phyloP scores from a whole-genome alignment of 192 early-diverging fungal genomes.

The Anaeromyces robustus region DNA sequence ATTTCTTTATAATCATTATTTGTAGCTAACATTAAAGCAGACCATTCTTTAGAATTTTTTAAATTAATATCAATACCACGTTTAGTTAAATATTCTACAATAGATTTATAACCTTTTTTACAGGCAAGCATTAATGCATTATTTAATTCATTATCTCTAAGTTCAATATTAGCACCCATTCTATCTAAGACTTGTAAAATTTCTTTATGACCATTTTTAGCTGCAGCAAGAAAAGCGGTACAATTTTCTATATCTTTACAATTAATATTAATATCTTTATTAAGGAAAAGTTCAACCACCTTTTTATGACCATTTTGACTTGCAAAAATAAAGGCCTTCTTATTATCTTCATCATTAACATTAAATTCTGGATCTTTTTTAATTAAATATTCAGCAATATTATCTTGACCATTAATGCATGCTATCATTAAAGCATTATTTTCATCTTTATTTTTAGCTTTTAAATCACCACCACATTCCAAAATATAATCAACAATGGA shows the following conservation, averaged over 20 bases:
- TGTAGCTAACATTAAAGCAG: not conserved
- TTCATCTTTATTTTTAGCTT: not conserved
- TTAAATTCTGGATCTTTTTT: not conserved
- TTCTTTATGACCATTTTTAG: not conserved
- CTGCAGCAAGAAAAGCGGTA: not conserved
- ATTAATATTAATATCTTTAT: not conserved
- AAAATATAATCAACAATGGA: not conserved
- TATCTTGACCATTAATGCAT: not conserved
- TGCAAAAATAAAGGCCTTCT: not conserved
- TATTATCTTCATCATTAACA: not conserved
- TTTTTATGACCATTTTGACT: not conserved
- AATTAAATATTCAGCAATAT: not conserved
- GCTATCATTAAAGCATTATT: not conserved
- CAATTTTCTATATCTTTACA: not conserved
- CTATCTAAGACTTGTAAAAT: not conserved
- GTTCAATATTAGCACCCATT: not conserved
- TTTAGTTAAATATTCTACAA: not conserved
- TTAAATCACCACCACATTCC: not conserved
- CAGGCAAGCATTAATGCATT: not conserved
- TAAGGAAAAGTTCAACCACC: not conserved
- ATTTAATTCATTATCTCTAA: not conserved
- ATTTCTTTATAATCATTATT: not conserved
- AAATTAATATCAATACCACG: not conserved
- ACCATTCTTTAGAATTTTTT: not conserved
- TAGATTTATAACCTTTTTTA: not conserved